Base-by-base conservation (phyloP, 371 early-diverging fungal genomes). In the Funneliformis caledonium region DNA sequence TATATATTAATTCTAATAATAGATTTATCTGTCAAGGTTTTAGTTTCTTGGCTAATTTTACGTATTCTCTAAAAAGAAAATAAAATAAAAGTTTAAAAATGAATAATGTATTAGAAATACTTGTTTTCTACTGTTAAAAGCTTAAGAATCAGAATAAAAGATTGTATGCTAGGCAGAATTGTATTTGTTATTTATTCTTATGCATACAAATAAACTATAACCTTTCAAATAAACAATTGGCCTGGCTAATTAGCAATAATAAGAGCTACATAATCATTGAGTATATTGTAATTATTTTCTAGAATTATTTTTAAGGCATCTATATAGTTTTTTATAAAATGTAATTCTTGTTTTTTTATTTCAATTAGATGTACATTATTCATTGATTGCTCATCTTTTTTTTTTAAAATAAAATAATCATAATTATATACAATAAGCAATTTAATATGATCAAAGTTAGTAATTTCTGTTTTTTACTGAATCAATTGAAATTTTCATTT, bases 31-130 rank as follows among this genome's bases (percentile, higher is more conserved):
- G 2, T 45, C 69, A 68, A 4, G 43, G 69, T 45, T 43, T 68
- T 4, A 43, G 69, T 42, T 61, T 76, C n/a, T 76, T 76, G 45
- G 76, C 47, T 43, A 76, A 45, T 76, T 14, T 19, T 62, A 45
- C 61, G 5, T 61, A 19, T 31, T 61, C 19, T 4, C 45, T n/a
- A 45, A 62, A 76, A 14, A 61, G 64, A 22, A 19, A 37, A 76
- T 64, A 22, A 61, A 62, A 61, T 14, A 68, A 11, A 43, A 16
- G 37, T 68, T 68, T 45, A 68, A 68, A 68, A 68, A 68, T 42
- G 11, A 43, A 12, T 68, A 22, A 68, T 68, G 31, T 42, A 68
- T 16, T 4, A 68, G 12, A 14, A 68, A 2, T 22, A 45, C 16
- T 22, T 68, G 69, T 22, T 68, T 4, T 43, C 69, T 10, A 11